phyloP scores from a whole-genome alignment of 768 basidiomycete species.

The Phaffia tasmanica region DNA sequence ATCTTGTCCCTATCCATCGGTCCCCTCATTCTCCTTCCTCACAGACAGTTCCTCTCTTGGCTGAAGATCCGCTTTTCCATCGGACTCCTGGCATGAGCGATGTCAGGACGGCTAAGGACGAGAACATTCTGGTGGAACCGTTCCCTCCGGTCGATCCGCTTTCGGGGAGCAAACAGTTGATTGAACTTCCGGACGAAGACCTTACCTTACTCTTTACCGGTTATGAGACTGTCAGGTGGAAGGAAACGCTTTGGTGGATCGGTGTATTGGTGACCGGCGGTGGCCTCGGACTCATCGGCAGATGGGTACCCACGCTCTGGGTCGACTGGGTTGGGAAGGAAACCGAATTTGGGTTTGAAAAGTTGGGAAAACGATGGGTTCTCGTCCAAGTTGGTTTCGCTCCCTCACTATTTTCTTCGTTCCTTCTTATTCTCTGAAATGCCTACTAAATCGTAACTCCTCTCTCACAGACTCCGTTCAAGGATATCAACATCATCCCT shows the following conservation, averaged over 20 bases:
- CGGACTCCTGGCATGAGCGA: neutral
- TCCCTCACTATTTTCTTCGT: neutral
- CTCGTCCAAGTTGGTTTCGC: conserved; percentile 67
- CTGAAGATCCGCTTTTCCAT: conserved; percentile 21
- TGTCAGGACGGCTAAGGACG: neutral
- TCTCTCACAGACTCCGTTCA: conserved; percentile 60
- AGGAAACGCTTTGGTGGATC: conserved; percentile 57
- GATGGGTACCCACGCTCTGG: conserved; percentile 92
- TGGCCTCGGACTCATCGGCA: conserved; percentile 63
- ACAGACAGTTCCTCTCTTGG: conserved; percentile 18
- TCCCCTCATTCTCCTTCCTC: conserved; percentile 35
- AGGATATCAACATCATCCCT: conserved; percentile 67
- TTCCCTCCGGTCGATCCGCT: conserved; percentile 30
- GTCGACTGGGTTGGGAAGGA: conserved; percentile 73
- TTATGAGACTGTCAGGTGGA: conserved; percentile 57
- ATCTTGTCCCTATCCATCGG: conserved; percentile 35
- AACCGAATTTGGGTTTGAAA: conserved; percentile 62
- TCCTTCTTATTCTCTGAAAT: neutral
- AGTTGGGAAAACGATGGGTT: conserved; percentile 53
- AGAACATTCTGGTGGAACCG: neutral
- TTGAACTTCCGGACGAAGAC: conserved; percentile 83
- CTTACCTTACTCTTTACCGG: conserved; percentile 75
- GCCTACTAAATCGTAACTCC: neutral
- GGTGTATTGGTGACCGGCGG: conserved; percentile 62
- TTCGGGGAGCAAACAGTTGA: conserved; percentile 52